A percentile compares a stretch with the other conserved stretches of the same genome.
Evolutionary conservation across 768 basidiomycete species (phyloP).

Genomic region (Tricholoma hemisulphureum): DNA sequence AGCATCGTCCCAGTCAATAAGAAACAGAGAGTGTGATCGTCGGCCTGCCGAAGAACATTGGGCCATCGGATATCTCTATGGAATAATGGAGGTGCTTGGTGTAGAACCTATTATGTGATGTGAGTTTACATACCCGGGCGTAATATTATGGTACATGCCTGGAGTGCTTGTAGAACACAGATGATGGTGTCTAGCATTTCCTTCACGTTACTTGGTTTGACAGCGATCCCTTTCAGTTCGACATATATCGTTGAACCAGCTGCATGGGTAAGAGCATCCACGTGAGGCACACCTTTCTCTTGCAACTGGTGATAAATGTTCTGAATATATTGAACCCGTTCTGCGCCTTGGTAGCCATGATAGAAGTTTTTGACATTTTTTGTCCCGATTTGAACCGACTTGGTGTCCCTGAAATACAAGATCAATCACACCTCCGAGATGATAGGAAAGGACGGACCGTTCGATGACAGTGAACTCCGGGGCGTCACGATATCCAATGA

Average conservation of each 20-base stretch:
- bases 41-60: not conserved
- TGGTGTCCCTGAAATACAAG: not conserved
- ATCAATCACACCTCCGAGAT: not conserved
- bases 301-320: not conserved
- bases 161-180: not conserved
- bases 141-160: not conserved
- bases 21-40: not conserved
- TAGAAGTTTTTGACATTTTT: not conserved
- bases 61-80: slow-evolving; percentile 1
- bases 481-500: not conserved
- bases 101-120: not conserved
- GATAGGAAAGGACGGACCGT: not conserved
- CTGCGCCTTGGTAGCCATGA: not conserved
- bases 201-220: not conserved
- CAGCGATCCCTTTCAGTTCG: not conserved
- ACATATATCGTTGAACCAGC: not conserved
- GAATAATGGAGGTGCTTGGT: not conserved
- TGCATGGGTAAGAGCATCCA: not conserved
- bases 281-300: not conserved
- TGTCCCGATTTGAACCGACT: not conserved
- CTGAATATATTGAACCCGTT: not conserved
- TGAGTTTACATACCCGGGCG: not conserved
- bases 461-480: not conserved
- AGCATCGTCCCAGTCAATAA: slow-evolving; percentile 1
- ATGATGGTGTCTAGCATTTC: not conserved